Evolutionary conservation across 2,329 filamentous ascomycete species (phyloP), one percentile per base, ranked within the genome.

Genomic region (Beauveria asiatica): DNA sequence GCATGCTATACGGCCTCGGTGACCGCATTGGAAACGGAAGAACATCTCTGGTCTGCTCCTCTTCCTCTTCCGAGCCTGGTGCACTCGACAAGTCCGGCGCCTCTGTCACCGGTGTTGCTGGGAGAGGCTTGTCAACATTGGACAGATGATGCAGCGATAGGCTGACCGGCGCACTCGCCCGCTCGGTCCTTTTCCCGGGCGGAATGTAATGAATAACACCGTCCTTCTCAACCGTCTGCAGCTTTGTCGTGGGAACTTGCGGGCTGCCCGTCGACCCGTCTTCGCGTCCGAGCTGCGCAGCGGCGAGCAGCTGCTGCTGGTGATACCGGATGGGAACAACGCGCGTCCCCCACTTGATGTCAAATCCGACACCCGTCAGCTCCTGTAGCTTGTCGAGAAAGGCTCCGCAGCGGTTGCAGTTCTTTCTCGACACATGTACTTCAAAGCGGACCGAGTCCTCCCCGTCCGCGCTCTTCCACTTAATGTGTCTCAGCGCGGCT

Each of bases 371-470:
- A 0, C 72, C 72, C 1, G 72, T 73, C 0, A 65, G 57, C 3
- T 62, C 60, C 19, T 67, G 60, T 0, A 75, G 66, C 6, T 53
- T 62, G 2, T 44, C 27, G 1, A 71, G 65, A 5, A 74, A 67
- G 2, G n/a, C 39, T 0, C 62, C 64, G 59, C 73, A 75, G 0
- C 62, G 61, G 0, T 2, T 6, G 50, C 73, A 75, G n/a, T 70
- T 67, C 42, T 67, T 70, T 3, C 73, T 62, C 1, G 73, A 75
- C 10, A 75, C 73, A 62, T 70, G 72, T 0, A 75, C 66, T 33
- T 74, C 72, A 21, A 75, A 67, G 0, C 57, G 27, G 0, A 37
- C 11, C 1, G 11, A 71, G 72, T 11, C 16, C 1, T 25, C 17
- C 3, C 2, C 62, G 63, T 0, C 65, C 62, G 9, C 70, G 45